phyloP scores from a whole-genome alignment of 805 yeast genomes.

The Blastobotrys attinorum region DNA sequence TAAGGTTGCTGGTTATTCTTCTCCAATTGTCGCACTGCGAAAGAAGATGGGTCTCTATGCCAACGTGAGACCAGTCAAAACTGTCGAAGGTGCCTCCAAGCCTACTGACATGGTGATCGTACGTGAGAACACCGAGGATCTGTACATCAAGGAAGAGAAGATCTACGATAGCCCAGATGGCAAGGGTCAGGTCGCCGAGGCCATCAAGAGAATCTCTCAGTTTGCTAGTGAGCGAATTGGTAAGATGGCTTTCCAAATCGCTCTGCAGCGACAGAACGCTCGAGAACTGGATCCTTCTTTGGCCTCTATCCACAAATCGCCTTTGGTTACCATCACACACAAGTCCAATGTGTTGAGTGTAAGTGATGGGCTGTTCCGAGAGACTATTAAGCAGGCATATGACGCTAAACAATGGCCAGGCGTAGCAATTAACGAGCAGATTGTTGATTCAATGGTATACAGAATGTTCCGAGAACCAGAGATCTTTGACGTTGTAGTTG shows the following conservation, averaged over 20 bases:
- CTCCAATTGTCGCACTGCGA: constrained; percentile 98
- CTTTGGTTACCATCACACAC: constrained; percentile 86
- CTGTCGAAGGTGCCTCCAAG: constrained; percentile 76
- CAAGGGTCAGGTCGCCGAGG: constrained; percentile 88
- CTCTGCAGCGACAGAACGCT: constrained; percentile 77
- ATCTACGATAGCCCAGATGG: constrained; percentile 71
- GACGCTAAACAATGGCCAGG: constrained; percentile 45
- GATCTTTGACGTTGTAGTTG: constrained; percentile 94
- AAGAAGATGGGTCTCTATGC: constrained; percentile 92
- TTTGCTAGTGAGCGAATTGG: constrained; percentile 81
- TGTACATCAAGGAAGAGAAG: constrained; percentile 90
- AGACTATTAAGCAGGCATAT: constrained; percentile 60
- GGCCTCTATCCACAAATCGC: constrained; percentile 41
- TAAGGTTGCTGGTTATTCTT: constrained; percentile 93
- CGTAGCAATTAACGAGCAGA: constrained; percentile 81
- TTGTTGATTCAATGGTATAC: constrained; percentile 98
- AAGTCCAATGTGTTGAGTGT: constrained; percentile 90
- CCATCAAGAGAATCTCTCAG: constrained; percentile 93
- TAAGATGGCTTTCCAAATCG: constrained; percentile 85
- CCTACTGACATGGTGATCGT: constrained; percentile 97
- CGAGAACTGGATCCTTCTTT: constrained; percentile 44
- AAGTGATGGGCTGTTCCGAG: constrained; percentile 94
- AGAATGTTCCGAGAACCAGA: constrained; percentile 98
- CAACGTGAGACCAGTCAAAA: constrained; percentile 95
- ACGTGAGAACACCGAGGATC: constrained; percentile 97